phyloP scores from a whole-genome alignment of 345 rosid genomes.

The Eucalyptus curtisii region DNA sequence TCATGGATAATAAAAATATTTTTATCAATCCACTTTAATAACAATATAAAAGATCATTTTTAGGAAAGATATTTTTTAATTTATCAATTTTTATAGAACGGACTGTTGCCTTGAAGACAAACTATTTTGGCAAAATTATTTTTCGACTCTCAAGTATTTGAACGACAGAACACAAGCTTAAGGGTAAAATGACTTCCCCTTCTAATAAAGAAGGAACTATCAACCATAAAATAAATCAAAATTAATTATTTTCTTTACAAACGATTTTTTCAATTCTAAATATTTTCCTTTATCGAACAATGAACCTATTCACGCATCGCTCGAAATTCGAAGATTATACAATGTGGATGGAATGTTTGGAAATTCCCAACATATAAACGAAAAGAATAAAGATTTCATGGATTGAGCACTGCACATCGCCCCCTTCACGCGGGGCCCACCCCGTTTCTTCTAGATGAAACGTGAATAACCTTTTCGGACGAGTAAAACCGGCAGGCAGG shows the following conservation, averaged over 20 bases:
- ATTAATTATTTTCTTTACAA: too few species aligned
- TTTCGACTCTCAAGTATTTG: accelerated
- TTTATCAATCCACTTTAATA: too few species aligned
- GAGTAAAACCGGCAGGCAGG: accelerated
- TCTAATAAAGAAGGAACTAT: too few species aligned
- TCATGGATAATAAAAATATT: too few species aligned
- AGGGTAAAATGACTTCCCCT: neutral
- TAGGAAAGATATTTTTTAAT: accelerated
- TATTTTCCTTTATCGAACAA: neutral
- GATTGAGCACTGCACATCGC: neutral
- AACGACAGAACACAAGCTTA: too few species aligned
- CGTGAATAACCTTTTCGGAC: neutral
- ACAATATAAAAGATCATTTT: accelerated
- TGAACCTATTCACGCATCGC: too few species aligned
- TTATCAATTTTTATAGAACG: too few species aligned
- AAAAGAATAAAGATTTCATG: neutral
- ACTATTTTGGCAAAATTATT: too few species aligned
- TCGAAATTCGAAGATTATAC: neutral
- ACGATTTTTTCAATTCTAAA: neutral
- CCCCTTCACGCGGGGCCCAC: neutral
- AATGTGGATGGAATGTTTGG: neutral
- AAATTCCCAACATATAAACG: neutral
- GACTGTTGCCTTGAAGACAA: neutral
- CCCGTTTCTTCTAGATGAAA: neutral
- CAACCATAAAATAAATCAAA: too few species aligned